These are phyloP conservation scores for Penicillium paradoxum DNA, from an alignment of 495 filamentous ascomycete species.

Conservation along the genomic window DNA sequence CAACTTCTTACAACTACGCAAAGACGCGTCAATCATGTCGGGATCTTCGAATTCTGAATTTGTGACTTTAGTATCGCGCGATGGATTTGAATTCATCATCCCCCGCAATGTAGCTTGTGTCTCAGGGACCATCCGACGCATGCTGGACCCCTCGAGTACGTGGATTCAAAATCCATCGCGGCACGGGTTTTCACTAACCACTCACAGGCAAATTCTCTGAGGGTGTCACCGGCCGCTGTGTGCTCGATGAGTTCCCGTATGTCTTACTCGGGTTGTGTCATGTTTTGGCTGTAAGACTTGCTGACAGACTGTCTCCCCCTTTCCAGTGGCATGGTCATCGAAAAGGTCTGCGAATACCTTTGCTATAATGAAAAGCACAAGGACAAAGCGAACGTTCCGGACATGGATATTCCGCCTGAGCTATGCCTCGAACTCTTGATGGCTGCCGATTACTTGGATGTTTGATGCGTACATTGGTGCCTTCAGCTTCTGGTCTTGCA, in stretches of 20 bases:
- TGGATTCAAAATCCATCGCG: slow-evolving; percentile 3
- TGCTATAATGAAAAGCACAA: slow-evolving; percentile 82
- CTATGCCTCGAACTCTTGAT: slow-evolving; percentile 76
- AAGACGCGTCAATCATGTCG: slow-evolving; percentile 16
- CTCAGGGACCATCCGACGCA: slow-evolving; percentile 73
- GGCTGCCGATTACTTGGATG: slow-evolving; percentile 71
- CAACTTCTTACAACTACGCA: slow-evolving; percentile 8
- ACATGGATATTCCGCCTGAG: slow-evolving; percentile 82
- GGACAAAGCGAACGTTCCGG: slow-evolving; percentile 70
- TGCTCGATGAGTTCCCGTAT: slow-evolving; percentile 70
- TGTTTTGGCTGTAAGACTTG: not conserved
- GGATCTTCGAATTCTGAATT: slow-evolving; percentile 41
- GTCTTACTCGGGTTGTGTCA: not conserved
- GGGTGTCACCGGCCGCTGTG: slow-evolving; percentile 57
- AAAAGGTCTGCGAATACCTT: slow-evolving; percentile 89
- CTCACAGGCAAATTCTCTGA: slow-evolving; percentile 64
- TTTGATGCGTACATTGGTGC: slow-evolving; percentile 22
- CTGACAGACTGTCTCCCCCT: slow-evolving; percentile 2
- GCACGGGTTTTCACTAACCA: slow-evolving; percentile 3
- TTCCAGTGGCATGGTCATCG: slow-evolving; percentile 70
- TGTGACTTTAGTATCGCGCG: slow-evolving; percentile 79
- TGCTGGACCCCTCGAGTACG: slow-evolving; percentile 77
- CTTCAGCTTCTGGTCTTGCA: not conserved
- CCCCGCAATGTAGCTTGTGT: slow-evolving; percentile 69
- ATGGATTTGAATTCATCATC: slow-evolving; percentile 85